A percentile compares a stretch with the other conserved stretches of the same genome.
Evolutionary conservation across 208 protist species (phyloP).

Genomic region (Crithidia acanthocephali): DNA sequence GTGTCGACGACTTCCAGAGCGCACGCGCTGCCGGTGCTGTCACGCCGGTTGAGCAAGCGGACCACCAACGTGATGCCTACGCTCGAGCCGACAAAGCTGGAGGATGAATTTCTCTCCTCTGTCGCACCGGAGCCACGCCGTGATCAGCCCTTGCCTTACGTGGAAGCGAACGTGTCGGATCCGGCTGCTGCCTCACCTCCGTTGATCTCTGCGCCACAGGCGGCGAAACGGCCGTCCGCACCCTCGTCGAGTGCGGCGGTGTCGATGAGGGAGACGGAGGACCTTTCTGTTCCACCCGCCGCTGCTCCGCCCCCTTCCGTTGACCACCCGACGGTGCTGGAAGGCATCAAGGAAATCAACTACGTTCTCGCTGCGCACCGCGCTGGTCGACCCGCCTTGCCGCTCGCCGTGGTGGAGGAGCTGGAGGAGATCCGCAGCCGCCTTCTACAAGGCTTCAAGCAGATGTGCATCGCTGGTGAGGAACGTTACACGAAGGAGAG

Average conservation of each 20-base stretch:
- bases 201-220: background rate
- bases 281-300: background rate
- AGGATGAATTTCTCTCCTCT: background rate
- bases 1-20: background rate
- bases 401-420: slow-evolving; percentile 39
- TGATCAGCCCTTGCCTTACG: slow-evolving; percentile 1
- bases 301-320: slow-evolving; percentile 5
- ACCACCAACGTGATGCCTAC: background rate
- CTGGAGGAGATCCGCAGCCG: slow-evolving; percentile 47
- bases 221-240: background rate
- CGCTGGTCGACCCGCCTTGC: slow-evolving; percentile 22
- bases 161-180: background rate
- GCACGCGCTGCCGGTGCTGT: too few species aligned
- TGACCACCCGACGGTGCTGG: slow-evolving; percentile 24
- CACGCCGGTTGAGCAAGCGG: background rate
- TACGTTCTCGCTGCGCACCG: slow-evolving; percentile 39
- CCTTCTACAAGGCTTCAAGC: slow-evolving; percentile 19
- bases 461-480: background rate
- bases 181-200: background rate
- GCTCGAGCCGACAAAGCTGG: background rate
- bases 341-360: slow-evolving; percentile 47
- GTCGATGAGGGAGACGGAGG: background rate
- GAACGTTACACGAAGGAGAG: background rate
- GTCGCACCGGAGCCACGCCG: slow-evolving; percentile 23
- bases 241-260: background rate